Percentiles rank a stretch among this genome's conserved stretches.
Conservation (phyloP, 768 basidiomycete species). For the Termitomyces sp. region DNA sequence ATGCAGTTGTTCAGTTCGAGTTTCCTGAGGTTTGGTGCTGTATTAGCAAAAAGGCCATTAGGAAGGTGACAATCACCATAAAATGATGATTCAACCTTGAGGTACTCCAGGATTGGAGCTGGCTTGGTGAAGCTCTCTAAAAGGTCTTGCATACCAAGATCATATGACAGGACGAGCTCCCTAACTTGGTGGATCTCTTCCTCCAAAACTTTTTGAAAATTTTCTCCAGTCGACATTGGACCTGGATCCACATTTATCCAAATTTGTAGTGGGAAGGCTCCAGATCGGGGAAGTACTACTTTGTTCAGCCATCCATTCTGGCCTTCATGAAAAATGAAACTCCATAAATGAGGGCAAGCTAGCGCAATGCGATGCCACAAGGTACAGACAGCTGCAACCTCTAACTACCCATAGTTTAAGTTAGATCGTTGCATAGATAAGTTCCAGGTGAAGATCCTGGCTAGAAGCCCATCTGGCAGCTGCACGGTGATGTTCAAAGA, state of each 20-base stretch:
- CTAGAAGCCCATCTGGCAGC: not conserved
- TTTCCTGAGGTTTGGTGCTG: too few species aligned
- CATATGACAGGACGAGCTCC: not conserved
- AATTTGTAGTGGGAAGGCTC: not conserved
- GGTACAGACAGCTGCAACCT: not conserved
- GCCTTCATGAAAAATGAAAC: not conserved
- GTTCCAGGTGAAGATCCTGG: not conserved
- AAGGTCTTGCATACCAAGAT: too few species aligned
- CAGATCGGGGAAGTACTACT: not conserved
- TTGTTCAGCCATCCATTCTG: not conserved
- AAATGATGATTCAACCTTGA: not conserved
- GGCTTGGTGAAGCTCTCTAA: not conserved
- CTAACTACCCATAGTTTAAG: not conserved
- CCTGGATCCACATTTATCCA: not conserved
- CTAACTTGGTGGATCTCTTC: not conserved
- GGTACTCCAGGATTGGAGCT: not conserved
- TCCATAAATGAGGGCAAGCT: not conserved
- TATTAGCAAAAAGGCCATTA: not conserved
- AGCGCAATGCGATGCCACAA: not conserved
- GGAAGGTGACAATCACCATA: not conserved
- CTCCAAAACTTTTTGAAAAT: not conserved
- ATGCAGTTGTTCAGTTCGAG: too few species aligned
- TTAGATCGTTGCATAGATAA: not conserved
- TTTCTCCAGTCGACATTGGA: too few species aligned
- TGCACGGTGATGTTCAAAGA: too few species aligned